A percentile compares a stretch with the other conserved stretches of the same genome.
phyloP scores from a whole-genome alignment of 2,329 filamentous ascomycete species.

The Sporothrix euskadiensis region DNA sequence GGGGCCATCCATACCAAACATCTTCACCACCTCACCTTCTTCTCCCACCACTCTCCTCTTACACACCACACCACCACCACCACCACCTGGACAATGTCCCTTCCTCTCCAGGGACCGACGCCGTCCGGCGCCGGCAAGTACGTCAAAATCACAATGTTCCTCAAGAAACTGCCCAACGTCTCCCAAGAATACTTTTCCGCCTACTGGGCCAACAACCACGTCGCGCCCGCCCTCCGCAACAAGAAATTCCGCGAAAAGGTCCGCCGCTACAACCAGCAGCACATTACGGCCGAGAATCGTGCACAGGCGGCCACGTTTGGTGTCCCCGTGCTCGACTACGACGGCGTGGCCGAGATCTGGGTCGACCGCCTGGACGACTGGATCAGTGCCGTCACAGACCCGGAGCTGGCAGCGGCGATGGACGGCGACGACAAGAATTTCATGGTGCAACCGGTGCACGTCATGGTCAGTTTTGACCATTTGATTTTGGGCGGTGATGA shows the following conservation, averaged over 20 bases:
- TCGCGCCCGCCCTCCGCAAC: conserved; percentile 35
- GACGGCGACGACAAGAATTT: conserved; percentile 28
- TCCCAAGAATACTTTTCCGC: conserved; percentile 38
- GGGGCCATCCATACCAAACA: neutral
- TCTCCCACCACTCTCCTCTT: neutral
- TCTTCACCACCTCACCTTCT: neutral
- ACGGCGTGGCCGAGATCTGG: conserved; percentile 31
- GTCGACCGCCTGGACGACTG: conserved; percentile 30
- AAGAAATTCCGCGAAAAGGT: conserved; percentile 34
- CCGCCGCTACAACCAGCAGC: conserved; percentile 31
- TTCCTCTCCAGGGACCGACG: conserved; percentile 24
- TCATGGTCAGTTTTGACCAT: conserved; percentile 31
- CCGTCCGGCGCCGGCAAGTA: conserved; percentile 31
- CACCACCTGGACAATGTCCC: neutral
- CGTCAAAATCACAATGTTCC: conserved; percentile 36
- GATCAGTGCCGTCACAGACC: conserved; percentile 19
- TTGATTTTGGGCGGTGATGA: conserved; percentile 22
- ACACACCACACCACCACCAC: too few relatives aligned
- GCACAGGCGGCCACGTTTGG: conserved; percentile 20
- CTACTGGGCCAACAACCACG: conserved; percentile 38
- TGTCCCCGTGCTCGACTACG: conserved; percentile 29
- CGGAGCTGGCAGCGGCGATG: conserved; percentile 22
- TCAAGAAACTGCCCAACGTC: conserved; percentile 37
- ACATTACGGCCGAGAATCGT: conserved; percentile 28
- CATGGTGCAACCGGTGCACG: conserved; percentile 25